Conservation (phyloP, 495 filamentous ascomycete species). For the Aspergillus sclerotioniger region DNA sequence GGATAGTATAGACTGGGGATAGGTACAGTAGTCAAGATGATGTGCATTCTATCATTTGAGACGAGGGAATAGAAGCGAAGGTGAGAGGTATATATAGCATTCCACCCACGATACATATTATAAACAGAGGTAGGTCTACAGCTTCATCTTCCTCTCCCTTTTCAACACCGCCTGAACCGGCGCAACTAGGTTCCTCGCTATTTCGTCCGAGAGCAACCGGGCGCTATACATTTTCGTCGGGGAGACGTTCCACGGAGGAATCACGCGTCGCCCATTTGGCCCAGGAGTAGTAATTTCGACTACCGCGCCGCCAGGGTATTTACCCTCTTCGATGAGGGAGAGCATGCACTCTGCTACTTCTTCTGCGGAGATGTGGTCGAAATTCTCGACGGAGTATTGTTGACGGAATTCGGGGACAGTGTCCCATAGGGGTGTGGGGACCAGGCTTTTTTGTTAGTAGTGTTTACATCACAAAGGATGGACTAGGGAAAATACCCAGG, state of each 20-base stretch:
- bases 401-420: background rate
- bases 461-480: background rate
- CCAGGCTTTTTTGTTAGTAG: background rate
- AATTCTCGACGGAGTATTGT: background rate
- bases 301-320: background rate
- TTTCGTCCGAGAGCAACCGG: background rate
- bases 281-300: background rate
- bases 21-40: too few species aligned
- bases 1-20: too few species aligned
- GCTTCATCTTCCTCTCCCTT: background rate
- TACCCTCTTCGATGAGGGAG: background rate
- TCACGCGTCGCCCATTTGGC: background rate
- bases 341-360: background rate
- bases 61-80: too few species aligned
- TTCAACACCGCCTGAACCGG: background rate
- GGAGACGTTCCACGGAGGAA: background rate
- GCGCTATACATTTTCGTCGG: background rate
- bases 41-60: too few species aligned
- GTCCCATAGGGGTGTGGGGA: background rate
- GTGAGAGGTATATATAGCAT: too few species aligned
- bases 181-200: background rate
- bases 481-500: constrained; percentile 2
- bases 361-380: background rate
- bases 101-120: too few species aligned
- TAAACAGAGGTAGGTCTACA: too few species aligned